Base-by-base conservation (phyloP, 2,329 filamentous ascomycete species). In the Aspergillus sp. region DNA sequence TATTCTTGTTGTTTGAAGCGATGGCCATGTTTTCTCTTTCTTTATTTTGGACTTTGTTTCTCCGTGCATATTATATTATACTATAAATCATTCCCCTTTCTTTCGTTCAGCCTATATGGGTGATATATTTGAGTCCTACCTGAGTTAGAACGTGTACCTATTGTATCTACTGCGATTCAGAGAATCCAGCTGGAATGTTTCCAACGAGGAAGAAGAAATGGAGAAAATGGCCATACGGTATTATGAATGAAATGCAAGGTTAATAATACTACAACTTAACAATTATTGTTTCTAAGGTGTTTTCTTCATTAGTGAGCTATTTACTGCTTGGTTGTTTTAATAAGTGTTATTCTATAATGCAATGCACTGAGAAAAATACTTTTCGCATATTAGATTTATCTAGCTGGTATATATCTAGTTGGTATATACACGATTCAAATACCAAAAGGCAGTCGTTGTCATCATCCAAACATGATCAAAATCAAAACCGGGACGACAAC, bases 391-490 rank as follows among this genome's bases (percentile, higher is more conserved):
- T 46, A 40, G 20, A 19, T 40, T 8, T 54, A 54, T 37, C 8
- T 30, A 41, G 17, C 24, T 37, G 34, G 24, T 19, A 27, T 30
- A 19, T 24, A 15, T 20, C 20, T 20, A 41, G 12, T 42, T 37
- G 34, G 24, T 19, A 27, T 30, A 19, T 24, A 15, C 19, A 6
- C 27, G 20, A 27, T 49, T 46, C 30, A 46, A 22, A 20, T 51
- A 17, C 39, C 12, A 54, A 50, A 53, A 37, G 51, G 53, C 58
- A 64, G 55, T 64, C 65, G 68, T 68, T 69, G 58, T 66, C 68
- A 61, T 70, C 52, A 68, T 54, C 61, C 66, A 61, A 69, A 40
- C 51, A 54, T 54, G 62, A 57, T 60, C 62, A 54, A 66, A 61
- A 51, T 60, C 62, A 54, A 66, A 61, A 53, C 54, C 57, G 58